These are phyloP conservation scores for Schrenkiella parvula DNA, from an alignment of 345 rosid species.

Conservation along the genomic window DNA sequence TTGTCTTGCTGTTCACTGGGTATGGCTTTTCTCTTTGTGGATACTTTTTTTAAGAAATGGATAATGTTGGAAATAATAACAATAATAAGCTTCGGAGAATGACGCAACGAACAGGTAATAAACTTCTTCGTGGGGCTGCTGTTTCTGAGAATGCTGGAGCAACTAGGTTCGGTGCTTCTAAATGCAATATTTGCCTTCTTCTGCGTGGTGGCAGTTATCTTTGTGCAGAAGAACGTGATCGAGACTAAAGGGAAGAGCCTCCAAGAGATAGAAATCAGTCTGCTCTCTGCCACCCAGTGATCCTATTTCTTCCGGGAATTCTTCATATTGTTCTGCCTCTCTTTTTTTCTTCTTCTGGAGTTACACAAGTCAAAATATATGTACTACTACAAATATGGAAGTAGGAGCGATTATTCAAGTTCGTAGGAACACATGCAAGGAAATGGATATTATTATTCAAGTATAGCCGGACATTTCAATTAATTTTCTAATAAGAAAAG, in stretches of 20 bases:
- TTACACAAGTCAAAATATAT: neutral
- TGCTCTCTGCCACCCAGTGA: constrained; percentile 22
- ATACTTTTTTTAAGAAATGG: neutral
- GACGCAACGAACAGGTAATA: constrained; percentile 53
- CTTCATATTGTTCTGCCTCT: constrained; percentile 3
- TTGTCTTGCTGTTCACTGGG: constrained; percentile 95
- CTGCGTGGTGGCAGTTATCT: constrained; percentile 63
- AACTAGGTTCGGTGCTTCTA: constrained; percentile 60
- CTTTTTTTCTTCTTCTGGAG: neutral
- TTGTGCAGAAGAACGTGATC: constrained; percentile 67
- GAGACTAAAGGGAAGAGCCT: constrained; percentile 94
- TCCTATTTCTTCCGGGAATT: neutral
- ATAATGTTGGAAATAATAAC: neutral
- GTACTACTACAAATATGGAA: constrained; percentile 17
- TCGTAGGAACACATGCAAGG: constrained; percentile 18
- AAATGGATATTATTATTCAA: neutral
- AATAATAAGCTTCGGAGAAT: neutral
- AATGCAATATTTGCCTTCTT: constrained; percentile 67
- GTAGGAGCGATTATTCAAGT: constrained; percentile 14
- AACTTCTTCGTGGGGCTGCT: constrained; percentile 89
- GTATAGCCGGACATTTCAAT: neutral
- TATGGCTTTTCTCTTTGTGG: constrained; percentile 32
- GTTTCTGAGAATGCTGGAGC: constrained; percentile 77
- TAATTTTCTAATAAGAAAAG: constrained; percentile 8
- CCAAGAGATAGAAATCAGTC: constrained; percentile 70